phyloP scores from a whole-genome alignment of 176 grass and related monocot genomes.

The Cocos nucifera region DNA sequence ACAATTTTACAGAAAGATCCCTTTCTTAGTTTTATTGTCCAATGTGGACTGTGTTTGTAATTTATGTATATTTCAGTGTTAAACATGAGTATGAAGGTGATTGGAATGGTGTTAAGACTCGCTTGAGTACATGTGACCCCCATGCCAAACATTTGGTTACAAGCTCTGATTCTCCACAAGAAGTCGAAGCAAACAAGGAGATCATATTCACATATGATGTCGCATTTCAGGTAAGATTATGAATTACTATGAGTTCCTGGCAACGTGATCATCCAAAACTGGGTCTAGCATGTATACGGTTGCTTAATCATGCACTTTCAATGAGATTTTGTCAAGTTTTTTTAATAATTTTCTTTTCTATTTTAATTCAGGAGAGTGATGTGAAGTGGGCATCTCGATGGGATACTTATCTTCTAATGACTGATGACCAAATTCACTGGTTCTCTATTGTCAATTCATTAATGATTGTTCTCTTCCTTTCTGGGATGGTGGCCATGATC shows the following conservation, averaged over 20 bases:
- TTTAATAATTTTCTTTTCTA: background rate
- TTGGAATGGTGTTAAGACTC: slow-evolving; percentile 44
- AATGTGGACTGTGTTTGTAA: background rate
- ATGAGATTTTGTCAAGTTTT: too few relatives aligned
- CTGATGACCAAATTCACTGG: slow-evolving; percentile 90
- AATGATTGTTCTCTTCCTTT: slow-evolving; percentile 88
- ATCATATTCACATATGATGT: slow-evolving; percentile 76
- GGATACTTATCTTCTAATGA: slow-evolving; percentile 95
- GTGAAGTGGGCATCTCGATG: slow-evolving; percentile 91
- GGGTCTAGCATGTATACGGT: too few relatives aligned
- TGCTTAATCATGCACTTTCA: too few relatives aligned
- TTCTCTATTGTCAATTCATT: slow-evolving; percentile 86
- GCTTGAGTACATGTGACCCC: slow-evolving; percentile 54
- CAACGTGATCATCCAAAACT: too few relatives aligned
- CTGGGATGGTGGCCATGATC: slow-evolving; percentile 94
- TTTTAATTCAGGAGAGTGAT: slow-evolving; percentile 51
- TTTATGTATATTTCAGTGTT: slow-evolving; percentile 30
- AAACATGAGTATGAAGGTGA: slow-evolving; percentile 66
- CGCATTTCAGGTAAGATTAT: slow-evolving; percentile 47
- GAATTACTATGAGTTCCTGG: background rate
- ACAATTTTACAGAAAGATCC: background rate
- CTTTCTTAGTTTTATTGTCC: background rate
- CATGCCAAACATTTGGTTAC: slow-evolving; percentile 38
- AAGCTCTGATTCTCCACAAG: slow-evolving; percentile 60
- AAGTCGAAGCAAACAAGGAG: slow-evolving; percentile 54